phyloP scores from a whole-genome alignment of 2,329 filamentous ascomycete genomes.

The Exophiala calicioides region DNA sequence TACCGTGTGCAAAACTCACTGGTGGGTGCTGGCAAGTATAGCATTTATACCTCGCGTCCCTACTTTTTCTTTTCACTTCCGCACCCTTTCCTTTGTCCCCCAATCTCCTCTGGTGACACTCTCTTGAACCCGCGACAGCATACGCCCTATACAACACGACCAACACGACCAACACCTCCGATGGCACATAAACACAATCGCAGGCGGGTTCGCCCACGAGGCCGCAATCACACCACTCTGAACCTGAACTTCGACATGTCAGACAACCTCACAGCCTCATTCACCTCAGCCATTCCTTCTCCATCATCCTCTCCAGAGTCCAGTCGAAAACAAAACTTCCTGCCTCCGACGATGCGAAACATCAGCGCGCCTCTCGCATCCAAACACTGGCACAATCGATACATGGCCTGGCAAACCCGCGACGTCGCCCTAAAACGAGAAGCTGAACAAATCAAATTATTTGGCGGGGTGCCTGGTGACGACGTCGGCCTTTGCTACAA shows the following conservation, averaged over 20 bases:
- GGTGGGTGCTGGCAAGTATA: background rate
- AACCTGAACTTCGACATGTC: constrained; percentile 27
- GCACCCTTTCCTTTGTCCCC: constrained; percentile 1
- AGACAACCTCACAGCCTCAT: constrained; percentile 24
- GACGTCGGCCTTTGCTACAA: constrained; percentile 44
- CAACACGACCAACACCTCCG: background rate
- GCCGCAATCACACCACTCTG: constrained; percentile 37
- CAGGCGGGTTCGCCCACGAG: constrained; percentile 46
- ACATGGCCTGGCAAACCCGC: constrained; percentile 42
- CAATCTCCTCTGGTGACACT: constrained; percentile 16
- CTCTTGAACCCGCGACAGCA: constrained; percentile 24
- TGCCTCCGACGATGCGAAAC: constrained; percentile 32
- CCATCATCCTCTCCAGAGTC: constrained; percentile 3
- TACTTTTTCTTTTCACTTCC: constrained; percentile 1
- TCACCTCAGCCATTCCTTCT: constrained; percentile 17
- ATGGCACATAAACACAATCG: constrained; percentile 52
- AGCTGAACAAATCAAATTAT: constrained; percentile 43
- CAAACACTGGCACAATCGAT: constrained; percentile 43
- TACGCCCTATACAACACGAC: background rate
- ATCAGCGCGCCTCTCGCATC: too few relatives aligned
- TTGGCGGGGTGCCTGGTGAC: constrained; percentile 33
- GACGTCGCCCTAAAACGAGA: constrained; percentile 37
- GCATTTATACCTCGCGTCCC: constrained; percentile 19
- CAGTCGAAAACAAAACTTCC: constrained; percentile 20
- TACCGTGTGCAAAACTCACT: constrained; percentile 8